These are phyloP conservation scores for Talaromyces sp. DNA, from an alignment of 2,329 filamentous ascomycete genomes.

Conservation along the genomic window DNA sequence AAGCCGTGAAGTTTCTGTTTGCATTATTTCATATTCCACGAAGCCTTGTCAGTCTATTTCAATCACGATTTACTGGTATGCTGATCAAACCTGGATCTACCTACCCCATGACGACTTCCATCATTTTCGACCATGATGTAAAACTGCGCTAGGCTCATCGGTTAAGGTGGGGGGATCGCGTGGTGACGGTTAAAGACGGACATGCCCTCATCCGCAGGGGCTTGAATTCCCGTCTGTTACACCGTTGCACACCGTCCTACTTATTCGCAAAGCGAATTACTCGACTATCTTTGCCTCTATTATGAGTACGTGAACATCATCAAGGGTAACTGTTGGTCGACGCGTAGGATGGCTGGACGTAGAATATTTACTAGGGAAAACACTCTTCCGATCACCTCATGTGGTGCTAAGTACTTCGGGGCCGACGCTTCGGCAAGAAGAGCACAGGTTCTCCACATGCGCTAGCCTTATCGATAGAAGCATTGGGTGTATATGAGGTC, in stretches of 20 bases:
- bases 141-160: too few species aligned
- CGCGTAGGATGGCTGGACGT: not conserved
- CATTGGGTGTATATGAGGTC: not conserved
- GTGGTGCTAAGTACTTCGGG: not conserved
- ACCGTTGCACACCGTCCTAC: not conserved
- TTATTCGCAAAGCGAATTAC: not conserved
- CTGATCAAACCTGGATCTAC: too few species aligned
- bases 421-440: slow-evolving; percentile 3
- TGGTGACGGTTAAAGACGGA: not conserved
- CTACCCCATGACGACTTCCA: too few species aligned
- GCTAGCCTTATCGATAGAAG: slow-evolving; percentile 4
- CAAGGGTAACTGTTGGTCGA: not conserved
- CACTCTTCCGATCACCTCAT: not conserved
- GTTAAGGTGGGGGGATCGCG: not conserved
- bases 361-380: not conserved
- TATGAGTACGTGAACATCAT: not conserved
- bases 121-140: too few species aligned
- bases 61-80: too few species aligned
- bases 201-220: not conserved
- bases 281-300: not conserved
- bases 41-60: too few species aligned
- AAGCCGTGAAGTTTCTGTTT: too few species aligned
- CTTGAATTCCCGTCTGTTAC: not conserved
- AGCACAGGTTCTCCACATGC: not conserved
- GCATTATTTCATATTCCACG: too few species aligned